Evolutionary conservation across 1,284 basidiomycete species (phyloP), one percentile per base, ranked within the genome.

Genomic region (Phlebopus sp.): DNA sequence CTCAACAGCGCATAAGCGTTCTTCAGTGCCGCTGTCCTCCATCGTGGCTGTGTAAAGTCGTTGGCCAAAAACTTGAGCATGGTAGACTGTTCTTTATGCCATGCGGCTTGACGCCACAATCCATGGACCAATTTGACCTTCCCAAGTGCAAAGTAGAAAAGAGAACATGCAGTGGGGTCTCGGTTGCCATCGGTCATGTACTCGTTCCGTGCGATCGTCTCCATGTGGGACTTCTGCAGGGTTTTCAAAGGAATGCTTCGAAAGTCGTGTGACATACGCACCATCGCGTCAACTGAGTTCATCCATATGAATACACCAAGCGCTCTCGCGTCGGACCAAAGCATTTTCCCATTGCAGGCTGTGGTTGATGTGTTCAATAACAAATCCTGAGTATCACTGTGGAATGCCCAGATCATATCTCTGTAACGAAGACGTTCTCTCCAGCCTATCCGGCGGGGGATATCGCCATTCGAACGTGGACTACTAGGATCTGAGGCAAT

Each of bases 41-140:
- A 98, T 15, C 93, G 79, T 1, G 84, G 72, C 53, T 87, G 75
- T 3, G 77, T 77, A 60, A 99, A 99, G 68, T 99, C 90, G 60
- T 99, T 96, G 29, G 81, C 76, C 3, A 99, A 69, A 69, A 99
- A 98, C 59, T 90, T 92, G 46, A 97, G 75, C 95, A 96, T 99
- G 51, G 86, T 66, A 5, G 75, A 62, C 60, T 97, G 92, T 57
- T 99, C 97, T 52, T 84, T 89, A 60, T 99, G 95, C 78, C 94
- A 96, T 2, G 84, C 82, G 0, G 95, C 92, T 64, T 98, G 96
- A 55, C 90, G 81, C 97, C 97, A 99, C 3, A 99, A 76, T 1
- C 93, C 92, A 55, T 92, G 89, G 0, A 99, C 92, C 13, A 97
- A 79, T 63, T 92, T 92, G 46, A 82, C 79, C 65, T 98, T 98